Evolutionary conservation across 2,329 filamentous ascomycete genomes (phyloP).

Genomic region (Aspergillus ruber): DNA sequence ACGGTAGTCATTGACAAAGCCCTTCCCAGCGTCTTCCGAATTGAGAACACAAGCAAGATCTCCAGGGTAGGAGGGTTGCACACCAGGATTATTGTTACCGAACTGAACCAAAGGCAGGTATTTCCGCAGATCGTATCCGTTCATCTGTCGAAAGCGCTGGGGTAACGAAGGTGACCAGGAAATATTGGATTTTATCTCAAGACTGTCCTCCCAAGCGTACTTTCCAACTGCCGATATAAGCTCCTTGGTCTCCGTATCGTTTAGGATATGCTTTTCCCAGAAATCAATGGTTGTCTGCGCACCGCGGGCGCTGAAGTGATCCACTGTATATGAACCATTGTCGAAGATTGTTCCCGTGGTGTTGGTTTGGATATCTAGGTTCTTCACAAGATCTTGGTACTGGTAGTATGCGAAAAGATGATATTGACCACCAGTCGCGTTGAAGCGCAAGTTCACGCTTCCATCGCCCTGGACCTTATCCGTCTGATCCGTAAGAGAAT

Average conservation of each 20-base stretch:
- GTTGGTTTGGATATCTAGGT: constrained; percentile 20
- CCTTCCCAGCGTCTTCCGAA: constrained; percentile 3
- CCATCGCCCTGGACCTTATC: neutral
- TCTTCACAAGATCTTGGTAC: constrained; percentile 10
- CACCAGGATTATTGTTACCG: constrained; percentile 6
- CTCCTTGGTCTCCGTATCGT: constrained; percentile 20
- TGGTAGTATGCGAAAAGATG: constrained; percentile 15
- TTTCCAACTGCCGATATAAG: constrained; percentile 29
- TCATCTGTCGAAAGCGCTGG: constrained; percentile 19
- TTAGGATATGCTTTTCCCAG: constrained; percentile 35
- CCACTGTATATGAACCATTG: constrained; percentile 34
- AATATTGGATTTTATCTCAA: constrained; percentile 24
- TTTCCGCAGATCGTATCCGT: constrained; percentile 25
- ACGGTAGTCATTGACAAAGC: constrained; percentile 7
- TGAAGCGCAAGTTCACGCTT: constrained; percentile 2
- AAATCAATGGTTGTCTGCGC: constrained; percentile 32
- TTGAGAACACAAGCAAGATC: constrained; percentile 5
- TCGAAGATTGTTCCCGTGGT: constrained; percentile 17
- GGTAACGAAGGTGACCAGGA: constrained; percentile 31
- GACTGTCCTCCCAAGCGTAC: constrained; percentile 18
- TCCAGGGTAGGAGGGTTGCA: constrained; percentile 4
- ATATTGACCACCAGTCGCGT: neutral
- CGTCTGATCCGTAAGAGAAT: neutral
- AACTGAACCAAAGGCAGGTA: constrained; percentile 24
- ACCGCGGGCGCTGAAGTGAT: constrained; percentile 35